These are phyloP conservation scores for Backusella tarrabulga DNA, from an alignment of 192 early-diverging fungal genomes.

Conservation along the genomic window DNA sequence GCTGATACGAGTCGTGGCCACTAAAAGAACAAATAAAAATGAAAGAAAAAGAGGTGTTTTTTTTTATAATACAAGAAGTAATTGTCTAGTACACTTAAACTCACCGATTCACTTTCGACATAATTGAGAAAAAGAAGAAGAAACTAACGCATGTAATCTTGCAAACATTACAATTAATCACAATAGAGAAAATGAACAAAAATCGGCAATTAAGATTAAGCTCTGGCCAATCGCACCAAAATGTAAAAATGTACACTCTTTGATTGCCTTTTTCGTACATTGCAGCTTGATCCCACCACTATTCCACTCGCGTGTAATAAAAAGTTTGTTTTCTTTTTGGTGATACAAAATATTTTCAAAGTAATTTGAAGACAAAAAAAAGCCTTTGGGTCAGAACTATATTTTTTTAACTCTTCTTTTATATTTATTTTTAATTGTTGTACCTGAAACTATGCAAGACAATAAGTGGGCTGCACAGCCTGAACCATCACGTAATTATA, in stretches of 20 bases:
- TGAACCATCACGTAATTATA: conserved; percentile 11
- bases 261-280: not conserved
- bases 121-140: too few species aligned
- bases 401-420: not conserved
- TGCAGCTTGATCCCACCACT: not conserved
- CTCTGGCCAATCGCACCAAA: not conserved
- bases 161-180: too few species aligned
- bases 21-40: not conserved
- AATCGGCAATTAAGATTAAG: not conserved
- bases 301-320: not conserved
- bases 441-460: conserved; percentile 25
- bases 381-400: too few species aligned
- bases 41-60: not conserved
- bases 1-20: not conserved
- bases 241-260: not conserved
- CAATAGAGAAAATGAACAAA: not conserved
- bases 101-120: too few species aligned
- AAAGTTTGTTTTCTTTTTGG: not conserved
- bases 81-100: too few species aligned
- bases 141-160: too few species aligned
- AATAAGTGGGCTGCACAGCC: conserved; percentile 20
- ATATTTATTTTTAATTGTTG: not conserved
- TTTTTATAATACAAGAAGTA: too few species aligned
- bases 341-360: not conserved
- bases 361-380: not conserved